These are phyloP conservation scores for Phaffia tasmanica DNA, from an alignment of 768 basidiomycete genomes.

Conservation along the genomic window DNA sequence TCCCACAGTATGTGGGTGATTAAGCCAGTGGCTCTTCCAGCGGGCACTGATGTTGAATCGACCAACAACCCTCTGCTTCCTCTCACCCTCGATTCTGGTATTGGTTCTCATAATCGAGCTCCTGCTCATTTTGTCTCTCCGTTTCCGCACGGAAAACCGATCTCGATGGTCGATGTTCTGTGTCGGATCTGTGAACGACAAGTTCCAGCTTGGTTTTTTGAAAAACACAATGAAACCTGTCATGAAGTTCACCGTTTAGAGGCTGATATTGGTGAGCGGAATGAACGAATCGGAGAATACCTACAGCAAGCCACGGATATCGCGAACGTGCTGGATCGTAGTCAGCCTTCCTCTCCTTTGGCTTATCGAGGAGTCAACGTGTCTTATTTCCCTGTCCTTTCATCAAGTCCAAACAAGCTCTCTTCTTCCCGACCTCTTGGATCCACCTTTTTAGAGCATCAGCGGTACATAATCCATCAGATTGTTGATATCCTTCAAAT, in stretches of 20 bases:
- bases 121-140: constrained; percentile 34
- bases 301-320: constrained; percentile 43
- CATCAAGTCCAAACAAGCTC: constrained; percentile 4
- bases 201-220: constrained; percentile 98
- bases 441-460: constrained; percentile 34
- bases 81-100: neutral
- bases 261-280: constrained; percentile 84
- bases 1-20: constrained; percentile 99
- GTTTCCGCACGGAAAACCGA: constrained; percentile 58
- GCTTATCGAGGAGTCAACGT: constrained; percentile 6
- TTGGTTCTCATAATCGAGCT: constrained; percentile 15
- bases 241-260: constrained; percentile 91
- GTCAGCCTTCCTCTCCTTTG: neutral
- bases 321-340: neutral
- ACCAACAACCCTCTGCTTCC: constrained; percentile 1
- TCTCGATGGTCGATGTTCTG: constrained; percentile 71
- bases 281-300: constrained; percentile 81
- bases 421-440: constrained; percentile 17
- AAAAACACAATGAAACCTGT: constrained; percentile 99
- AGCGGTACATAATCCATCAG: constrained; percentile 62
- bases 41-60: constrained; percentile 2
- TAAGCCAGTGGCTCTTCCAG: constrained; percentile 44
- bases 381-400: constrained; percentile 2
- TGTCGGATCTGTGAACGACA: constrained; percentile 97
- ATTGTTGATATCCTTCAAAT: constrained; percentile 74